These are phyloP conservation scores for Xylaria telfairii DNA, from an alignment of 495 filamentous ascomycete genomes.

Conservation along the genomic window DNA sequence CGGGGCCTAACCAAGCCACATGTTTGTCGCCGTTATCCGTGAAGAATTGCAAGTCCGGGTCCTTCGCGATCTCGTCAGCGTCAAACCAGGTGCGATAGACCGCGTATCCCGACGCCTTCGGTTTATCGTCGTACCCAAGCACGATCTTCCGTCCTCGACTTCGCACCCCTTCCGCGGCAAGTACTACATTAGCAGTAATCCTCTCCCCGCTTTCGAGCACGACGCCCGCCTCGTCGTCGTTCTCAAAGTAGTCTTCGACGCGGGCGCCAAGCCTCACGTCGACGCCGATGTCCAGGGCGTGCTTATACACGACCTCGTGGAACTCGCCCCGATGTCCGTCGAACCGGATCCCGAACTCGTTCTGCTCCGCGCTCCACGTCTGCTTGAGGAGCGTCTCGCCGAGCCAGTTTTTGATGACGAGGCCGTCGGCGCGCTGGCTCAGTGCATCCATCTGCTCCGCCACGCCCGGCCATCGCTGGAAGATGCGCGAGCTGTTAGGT, in stretches of 20 bases:
- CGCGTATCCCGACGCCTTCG: conserved; percentile 65
- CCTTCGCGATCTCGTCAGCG: conserved; percentile 63
- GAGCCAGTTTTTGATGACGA: conserved; percentile 42
- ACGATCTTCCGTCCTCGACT: conserved; percentile 65
- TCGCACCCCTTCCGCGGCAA: conserved; percentile 69
- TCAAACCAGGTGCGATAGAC: conserved; percentile 67
- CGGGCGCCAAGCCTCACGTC: conserved; percentile 60
- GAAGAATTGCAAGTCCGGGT: conserved; percentile 64
- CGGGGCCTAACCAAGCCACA: conserved; percentile 63
- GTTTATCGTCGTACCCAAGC: conserved; percentile 66
- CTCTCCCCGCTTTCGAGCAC: conserved; percentile 55
- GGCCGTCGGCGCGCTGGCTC: conserved; percentile 51
- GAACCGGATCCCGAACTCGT: conserved; percentile 52
- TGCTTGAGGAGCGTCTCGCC: conserved; percentile 44
- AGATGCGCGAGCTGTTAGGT: conserved; percentile 53
- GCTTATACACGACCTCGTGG: conserved; percentile 64
- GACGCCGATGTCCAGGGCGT: conserved; percentile 62
- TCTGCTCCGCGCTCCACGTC: conserved; percentile 47
- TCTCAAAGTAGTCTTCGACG: conserved; percentile 67
- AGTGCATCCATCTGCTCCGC: conserved; percentile 56
- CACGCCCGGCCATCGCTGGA: conserved; percentile 56
- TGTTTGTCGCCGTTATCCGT: conserved; percentile 70
- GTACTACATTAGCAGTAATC: conserved; percentile 61
- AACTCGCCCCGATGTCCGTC: conserved; percentile 71
- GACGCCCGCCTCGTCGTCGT: conserved; percentile 60